Conservation (phyloP, 179 eudicot genomes). For the Silene coronaria region DNA sequence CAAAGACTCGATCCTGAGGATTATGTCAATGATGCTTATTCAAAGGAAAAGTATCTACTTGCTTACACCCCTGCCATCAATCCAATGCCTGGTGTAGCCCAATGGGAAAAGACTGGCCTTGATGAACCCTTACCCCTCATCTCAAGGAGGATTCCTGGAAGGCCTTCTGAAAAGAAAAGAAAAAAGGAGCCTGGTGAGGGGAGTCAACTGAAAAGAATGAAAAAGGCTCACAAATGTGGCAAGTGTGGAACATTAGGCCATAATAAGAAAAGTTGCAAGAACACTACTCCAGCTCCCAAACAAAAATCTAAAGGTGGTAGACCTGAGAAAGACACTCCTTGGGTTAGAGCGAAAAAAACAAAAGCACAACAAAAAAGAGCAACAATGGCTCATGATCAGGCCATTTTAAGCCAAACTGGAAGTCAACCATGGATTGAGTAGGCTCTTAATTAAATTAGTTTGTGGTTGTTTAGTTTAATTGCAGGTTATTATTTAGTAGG, state of each 20-base stretch:
- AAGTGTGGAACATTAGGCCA: neutral
- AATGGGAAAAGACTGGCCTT: neutral
- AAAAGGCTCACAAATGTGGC: neutral
- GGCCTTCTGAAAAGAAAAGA: too few relatives aligned
- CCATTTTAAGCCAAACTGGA: neutral
- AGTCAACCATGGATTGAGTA: neutral
- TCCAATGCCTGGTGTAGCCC: neutral
- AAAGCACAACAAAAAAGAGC: neutral
- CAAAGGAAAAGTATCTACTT: neutral
- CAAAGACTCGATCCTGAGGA: neutral
- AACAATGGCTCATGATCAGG: neutral
- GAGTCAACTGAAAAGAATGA: neutral
- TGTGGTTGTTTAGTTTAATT: neutral
- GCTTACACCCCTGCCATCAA: neutral
- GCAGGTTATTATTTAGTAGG: too few relatives aligned
- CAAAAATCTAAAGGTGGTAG: neutral
- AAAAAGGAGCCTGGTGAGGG: neutral
- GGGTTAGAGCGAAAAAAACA: neutral
- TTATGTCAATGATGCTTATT: conserved; percentile 3
- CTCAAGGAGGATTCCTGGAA: neutral
- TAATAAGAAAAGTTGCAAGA: neutral
- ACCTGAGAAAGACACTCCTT: neutral
- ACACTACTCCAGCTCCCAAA: neutral
- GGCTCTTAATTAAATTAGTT: neutral
- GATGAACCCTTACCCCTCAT: neutral